Base-by-base conservation (phyloP, 2,329 filamentous ascomycete species). In the Claviceps sp. region DNA sequence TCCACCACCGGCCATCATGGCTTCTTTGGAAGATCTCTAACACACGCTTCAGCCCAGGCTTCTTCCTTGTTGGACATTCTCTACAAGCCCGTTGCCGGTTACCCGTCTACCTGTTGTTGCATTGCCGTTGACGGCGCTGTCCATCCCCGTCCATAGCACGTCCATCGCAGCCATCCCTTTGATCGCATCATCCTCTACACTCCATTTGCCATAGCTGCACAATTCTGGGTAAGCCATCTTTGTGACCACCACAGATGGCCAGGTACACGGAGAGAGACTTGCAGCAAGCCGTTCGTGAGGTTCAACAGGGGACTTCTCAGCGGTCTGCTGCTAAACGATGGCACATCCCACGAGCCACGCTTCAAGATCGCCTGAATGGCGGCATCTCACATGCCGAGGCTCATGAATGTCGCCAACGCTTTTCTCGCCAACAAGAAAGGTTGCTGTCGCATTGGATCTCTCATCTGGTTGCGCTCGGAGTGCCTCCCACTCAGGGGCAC, bases 281-380 rank as follows among this genome's bases (percentile, higher is more conserved):
- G 42, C 54, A 53, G 48, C 51, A 55, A 51, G 54, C 54, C 46
- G 54, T 55, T 37, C 54, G 54, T 50, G 54, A 55, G 46, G 54
- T 55, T 40, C 54, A 55, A 20, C 54, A 53, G 49, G 54, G 54
- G 18, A 53, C 54, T 34, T 55, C 54, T 37, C 54, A 55, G 37
- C 54, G 54, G 37, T 53, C 49, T 30, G 54, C 54, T 44, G 54
- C 54, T 38, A 55, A 55, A 26, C 42, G 54, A 51, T 53, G 54
- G 54, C 51, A 53, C 7, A 53, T 55, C 43, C 54, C 54, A 44
- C 44, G 54, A 47, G 54, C 54, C 43, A 55, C 54, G 43, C 51
- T 55, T 38, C 54, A 55, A 37, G 54, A 55, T 22, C 54, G 54
- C 18, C 51, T 55, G 9, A 50, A 55, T 24, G 54, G 54, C 20